Evolutionary conservation across 106 monocot genomes (phyloP), one percentile per base, ranked within the genome.

Genomic region (Alisma plantagoaquatica): DNA sequence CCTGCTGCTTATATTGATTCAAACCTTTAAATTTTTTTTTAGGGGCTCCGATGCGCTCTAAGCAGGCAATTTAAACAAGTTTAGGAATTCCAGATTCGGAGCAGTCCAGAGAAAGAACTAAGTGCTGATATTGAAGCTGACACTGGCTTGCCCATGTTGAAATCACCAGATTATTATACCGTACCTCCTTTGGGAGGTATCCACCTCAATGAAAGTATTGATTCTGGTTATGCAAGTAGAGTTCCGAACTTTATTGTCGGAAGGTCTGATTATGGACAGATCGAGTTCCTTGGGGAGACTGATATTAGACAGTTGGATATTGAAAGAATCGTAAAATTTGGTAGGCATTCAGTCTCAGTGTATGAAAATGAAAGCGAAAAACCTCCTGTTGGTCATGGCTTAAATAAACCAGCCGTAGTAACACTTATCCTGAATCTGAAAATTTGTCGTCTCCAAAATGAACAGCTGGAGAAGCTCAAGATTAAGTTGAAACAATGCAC

Each of bases 371-470:
- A 98, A 57, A 41, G 1, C 1, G 68, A 75, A 0, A 86, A 79
- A 54, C 98, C 98, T 3, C 72, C 77, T 25, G 33, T 98, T 27
- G 98, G 85, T 18, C 54, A 75, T 23, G 98, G 90, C 29, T 85
- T 98, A 9, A 98, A 98, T 49, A 98, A 98, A 70, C 12, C 76
- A 31, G 98, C 90, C 14, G 85, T 85, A 72, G 90, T 98, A 27
- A 79, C 78, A 28, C 46, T 98, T 48, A 35, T 90, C 38, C 56
- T 96, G 25, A 29, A 43, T 0, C 26, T 70, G 29, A 59, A 31
- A 41, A 49, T 23, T 26, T 2, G 12, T 14, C 43, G 23, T 45
- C 44, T 33, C 23, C 21, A 42, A 0, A 54, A 29, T 41, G 32
- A 41, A 20, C 41, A 62, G 15, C 44, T 48, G 46, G 53, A 59